phyloP scores from a whole-genome alignment of 371 early-diverging fungal genomes.

The Lichtheimia hyalospora region DNA sequence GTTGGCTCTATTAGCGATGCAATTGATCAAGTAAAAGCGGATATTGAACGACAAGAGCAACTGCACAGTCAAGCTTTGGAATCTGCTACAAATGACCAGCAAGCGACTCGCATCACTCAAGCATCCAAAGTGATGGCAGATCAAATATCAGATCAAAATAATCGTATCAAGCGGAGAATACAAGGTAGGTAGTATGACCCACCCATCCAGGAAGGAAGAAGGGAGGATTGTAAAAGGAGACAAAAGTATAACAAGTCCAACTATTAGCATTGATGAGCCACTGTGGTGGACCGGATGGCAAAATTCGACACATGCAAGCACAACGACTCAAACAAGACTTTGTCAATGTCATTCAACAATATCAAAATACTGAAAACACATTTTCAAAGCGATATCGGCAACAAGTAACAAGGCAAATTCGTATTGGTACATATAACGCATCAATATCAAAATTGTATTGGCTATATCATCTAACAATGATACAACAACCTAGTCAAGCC shows the following conservation, averaged over 20 bases:
- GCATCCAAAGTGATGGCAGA: no score
- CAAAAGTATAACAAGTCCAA: background rate
- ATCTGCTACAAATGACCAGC: background rate
- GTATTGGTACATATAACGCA: slow-evolving; percentile 61
- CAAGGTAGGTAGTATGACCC: background rate
- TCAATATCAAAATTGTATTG: background rate
- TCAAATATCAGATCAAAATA: slow-evolving; percentile 2
- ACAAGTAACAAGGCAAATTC: slow-evolving; percentile 80
- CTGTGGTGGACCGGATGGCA: slow-evolving; percentile 8
- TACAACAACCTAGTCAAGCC: slow-evolving; percentile 60
- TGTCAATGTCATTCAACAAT: slow-evolving; percentile 76
- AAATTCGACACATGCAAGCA: slow-evolving; percentile 22
- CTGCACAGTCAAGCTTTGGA: background rate
- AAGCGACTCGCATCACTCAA: background rate
- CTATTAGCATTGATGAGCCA: background rate
- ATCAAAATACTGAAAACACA: slow-evolving; percentile 74
- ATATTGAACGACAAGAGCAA: background rate
- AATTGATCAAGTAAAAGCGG: no score
- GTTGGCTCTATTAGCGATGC: background rate
- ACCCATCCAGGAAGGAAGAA: background rate
- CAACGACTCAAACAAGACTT: slow-evolving; percentile 74
- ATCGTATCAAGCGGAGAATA: slow-evolving; percentile 4
- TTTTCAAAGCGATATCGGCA: slow-evolving; percentile 81
- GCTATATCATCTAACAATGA: background rate
- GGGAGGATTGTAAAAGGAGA: background rate